Conservation (phyloP, 1,284 basidiomycete genomes). For the Laetiporus sulphureus region DNA sequence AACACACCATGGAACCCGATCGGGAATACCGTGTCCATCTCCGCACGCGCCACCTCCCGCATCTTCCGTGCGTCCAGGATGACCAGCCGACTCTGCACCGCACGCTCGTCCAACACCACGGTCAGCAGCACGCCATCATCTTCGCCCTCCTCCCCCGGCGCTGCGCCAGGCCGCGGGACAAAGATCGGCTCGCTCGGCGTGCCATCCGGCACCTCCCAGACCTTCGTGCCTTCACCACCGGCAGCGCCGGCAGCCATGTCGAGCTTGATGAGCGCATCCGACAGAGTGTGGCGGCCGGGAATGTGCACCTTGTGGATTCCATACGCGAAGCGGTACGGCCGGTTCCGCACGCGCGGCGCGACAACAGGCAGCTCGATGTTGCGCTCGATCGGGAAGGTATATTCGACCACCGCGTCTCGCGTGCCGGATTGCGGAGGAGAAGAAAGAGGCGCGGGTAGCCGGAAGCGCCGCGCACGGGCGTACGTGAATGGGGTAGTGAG, state of each 20-base stretch:
- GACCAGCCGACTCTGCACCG: slow-evolving; percentile 25
- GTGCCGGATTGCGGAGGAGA: background rate
- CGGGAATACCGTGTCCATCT: slow-evolving; percentile 25
- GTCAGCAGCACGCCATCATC: slow-evolving; percentile 32
- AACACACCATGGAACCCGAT: slow-evolving; percentile 34
- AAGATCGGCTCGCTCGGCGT: slow-evolving; percentile 32
- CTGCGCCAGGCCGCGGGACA: slow-evolving; percentile 22
- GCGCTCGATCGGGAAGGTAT: slow-evolving; percentile 9
- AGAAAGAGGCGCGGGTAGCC: slow-evolving; percentile 6
- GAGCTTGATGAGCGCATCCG: slow-evolving; percentile 31
- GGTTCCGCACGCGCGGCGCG: slow-evolving; percentile 23
- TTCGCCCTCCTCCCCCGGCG: slow-evolving; percentile 15
- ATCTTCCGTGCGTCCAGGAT: slow-evolving; percentile 28
- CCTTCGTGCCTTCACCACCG: slow-evolving; percentile 4
- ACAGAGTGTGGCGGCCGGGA: slow-evolving; percentile 22
- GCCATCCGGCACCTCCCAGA: slow-evolving; percentile 24
- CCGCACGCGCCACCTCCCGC: slow-evolving; percentile 30
- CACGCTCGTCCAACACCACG: slow-evolving; percentile 26
- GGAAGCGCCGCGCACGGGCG: slow-evolving; percentile 16
- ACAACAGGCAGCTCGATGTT: slow-evolving; percentile 29
- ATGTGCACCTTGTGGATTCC: slow-evolving; percentile 17
- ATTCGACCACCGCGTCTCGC: slow-evolving; percentile 10
- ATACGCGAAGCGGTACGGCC: slow-evolving; percentile 29
- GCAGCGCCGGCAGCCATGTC: slow-evolving; percentile 18
- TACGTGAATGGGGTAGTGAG: slow-evolving; percentile 3